Evolutionary conservation across 2,329 filamentous ascomycete genomes (phyloP).

Genomic region (Dothistroma septosporum): DNA sequence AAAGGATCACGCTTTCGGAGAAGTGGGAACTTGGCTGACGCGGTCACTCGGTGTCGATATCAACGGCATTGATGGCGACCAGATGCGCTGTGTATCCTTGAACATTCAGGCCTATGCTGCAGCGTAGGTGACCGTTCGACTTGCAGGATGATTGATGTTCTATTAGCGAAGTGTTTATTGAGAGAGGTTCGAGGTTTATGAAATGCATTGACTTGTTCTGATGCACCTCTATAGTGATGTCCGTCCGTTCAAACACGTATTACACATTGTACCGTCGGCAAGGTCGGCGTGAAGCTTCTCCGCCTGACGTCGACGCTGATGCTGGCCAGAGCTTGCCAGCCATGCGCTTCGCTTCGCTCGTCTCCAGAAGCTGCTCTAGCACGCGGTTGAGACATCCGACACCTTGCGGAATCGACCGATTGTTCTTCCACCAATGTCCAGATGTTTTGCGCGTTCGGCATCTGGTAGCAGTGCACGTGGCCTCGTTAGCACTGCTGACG

Average conservation of each 20-base stretch:
- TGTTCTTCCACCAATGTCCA: background rate
- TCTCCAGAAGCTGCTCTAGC: background rate
- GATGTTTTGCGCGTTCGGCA: background rate
- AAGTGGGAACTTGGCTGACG: conserved; percentile 30
- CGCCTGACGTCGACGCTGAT: background rate
- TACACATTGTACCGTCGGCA: background rate
- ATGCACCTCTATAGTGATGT: background rate
- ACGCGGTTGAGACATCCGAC: background rate
- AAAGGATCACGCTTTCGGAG: conserved; percentile 55
- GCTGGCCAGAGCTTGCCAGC: background rate
- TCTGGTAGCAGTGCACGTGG: background rate
- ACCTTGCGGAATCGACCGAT: background rate
- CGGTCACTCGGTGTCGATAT: background rate
- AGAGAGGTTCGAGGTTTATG: background rate
- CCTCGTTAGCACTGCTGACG: background rate
- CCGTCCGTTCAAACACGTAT: background rate
- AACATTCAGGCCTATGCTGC: background rate
- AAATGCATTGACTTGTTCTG: background rate
- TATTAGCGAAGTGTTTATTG: background rate
- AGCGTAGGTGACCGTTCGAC: background rate
- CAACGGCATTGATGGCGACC: background rate
- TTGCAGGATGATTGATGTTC: background rate
- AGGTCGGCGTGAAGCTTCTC: background rate
- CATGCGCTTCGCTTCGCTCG: background rate
- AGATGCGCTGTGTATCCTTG: background rate